Percentiles rank a stretch among this genome's conserved stretches.
phyloP scores from a whole-genome alignment of 2,329 filamentous ascomycete genomes.

The Septoria petroselini region DNA sequence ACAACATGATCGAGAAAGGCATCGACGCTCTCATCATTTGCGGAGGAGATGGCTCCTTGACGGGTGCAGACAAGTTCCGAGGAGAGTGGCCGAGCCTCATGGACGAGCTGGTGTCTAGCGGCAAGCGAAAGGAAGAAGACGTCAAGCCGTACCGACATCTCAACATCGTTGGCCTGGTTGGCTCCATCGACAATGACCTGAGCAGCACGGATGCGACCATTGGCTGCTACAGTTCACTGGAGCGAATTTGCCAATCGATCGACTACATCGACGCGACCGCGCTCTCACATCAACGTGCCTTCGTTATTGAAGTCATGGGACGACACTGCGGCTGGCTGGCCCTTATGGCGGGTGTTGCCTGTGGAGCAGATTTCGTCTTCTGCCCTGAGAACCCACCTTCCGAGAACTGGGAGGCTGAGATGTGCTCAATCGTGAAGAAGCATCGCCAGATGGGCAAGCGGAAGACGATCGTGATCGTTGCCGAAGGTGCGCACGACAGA shows the following conservation, averaged over 20 bases:
- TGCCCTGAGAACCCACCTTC: slow-evolving; percentile 89
- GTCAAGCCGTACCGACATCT: slow-evolving; percentile 75
- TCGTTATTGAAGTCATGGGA: slow-evolving; percentile 98
- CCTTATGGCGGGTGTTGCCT: slow-evolving; percentile 91
- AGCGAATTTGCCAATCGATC: slow-evolving; percentile 90
- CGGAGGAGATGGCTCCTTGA: slow-evolving; percentile 93
- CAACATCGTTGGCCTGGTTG: slow-evolving; percentile 94
- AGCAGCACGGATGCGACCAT: slow-evolving; percentile 97
- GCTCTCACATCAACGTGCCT: slow-evolving; percentile 88
- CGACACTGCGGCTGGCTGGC: slow-evolving; percentile 97
- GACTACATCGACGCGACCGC: slow-evolving; percentile 97
- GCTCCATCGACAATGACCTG: slow-evolving; percentile 97
- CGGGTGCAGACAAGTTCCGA: slow-evolving; percentile 90
- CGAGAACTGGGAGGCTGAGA: slow-evolving; percentile 84
- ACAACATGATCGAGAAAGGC: slow-evolving; percentile 88
- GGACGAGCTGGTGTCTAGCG: slow-evolving; percentile 73
- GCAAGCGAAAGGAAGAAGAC: slow-evolving; percentile 68
- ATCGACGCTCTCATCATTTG: slow-evolving; percentile 97
- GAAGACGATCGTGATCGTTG: slow-evolving; percentile 97
- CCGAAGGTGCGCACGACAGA: slow-evolving; percentile 86
- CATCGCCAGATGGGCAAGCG: slow-evolving; percentile 87
- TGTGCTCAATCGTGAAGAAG: slow-evolving; percentile 73
- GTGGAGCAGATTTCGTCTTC: slow-evolving; percentile 93
- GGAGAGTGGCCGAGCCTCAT: slow-evolving; percentile 87
- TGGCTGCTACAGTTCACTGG: slow-evolving; percentile 89